Percentiles rank a stretch among this genome's conserved stretches.
These are phyloP conservation scores for Blastobotrys attinorum DNA, from an alignment of 805 yeast species.

Conservation along the genomic window DNA sequence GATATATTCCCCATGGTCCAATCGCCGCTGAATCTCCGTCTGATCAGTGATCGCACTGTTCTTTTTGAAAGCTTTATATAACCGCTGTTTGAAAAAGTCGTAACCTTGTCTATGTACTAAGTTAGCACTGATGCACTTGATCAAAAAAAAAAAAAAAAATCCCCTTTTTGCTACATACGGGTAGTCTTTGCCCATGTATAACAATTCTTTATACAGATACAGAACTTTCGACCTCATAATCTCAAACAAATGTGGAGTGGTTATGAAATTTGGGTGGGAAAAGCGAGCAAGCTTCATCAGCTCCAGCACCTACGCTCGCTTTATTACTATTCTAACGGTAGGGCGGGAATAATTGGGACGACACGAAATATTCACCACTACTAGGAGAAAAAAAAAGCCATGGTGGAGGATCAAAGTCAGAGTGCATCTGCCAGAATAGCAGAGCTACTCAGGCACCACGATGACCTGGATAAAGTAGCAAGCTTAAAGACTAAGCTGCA, in stretches of 20 bases:
- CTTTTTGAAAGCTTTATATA: conserved; percentile 26
- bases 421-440: conserved; percentile 12
- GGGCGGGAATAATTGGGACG: background rate
- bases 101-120: conserved; percentile 23
- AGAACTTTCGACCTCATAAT: conserved; percentile 19
- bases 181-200: conserved; percentile 32
- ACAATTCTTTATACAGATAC: conserved; percentile 31
- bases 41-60: conserved; percentile 19
- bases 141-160: conserved; percentile 2
- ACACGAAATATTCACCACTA: background rate
- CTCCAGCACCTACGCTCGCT: too few species aligned
- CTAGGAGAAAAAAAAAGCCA: background rate
- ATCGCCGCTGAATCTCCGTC: conserved; percentile 25
- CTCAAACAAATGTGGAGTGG: background rate
- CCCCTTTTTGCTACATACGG: too few species aligned
- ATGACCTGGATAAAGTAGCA: conserved; percentile 29
- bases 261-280: background rate
- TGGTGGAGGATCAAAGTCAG: background rate
- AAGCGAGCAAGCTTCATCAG: background rate
- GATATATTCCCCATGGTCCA: conserved; percentile 31
- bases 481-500: conserved; percentile 27
- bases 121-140: background rate
- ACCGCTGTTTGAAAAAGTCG: conserved; percentile 15
- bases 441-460: conserved; percentile 21
- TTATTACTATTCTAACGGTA: background rate